Conservation (phyloP, 805 yeast species). For the Tetrapisispora pingtungensis region DNA sequence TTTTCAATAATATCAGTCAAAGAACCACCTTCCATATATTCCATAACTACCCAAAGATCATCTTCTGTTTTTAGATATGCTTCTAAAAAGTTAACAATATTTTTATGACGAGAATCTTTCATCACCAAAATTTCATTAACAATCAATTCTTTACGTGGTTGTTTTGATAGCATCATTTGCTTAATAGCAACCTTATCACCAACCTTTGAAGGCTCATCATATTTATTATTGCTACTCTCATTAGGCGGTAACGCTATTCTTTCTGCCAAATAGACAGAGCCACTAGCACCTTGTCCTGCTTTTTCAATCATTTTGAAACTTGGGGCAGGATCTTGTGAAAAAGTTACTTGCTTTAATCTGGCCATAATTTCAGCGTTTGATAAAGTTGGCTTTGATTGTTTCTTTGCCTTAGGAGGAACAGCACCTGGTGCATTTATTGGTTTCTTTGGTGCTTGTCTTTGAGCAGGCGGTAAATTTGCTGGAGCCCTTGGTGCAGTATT, state of each 20-base stretch:
- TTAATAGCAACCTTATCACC: slow-evolving; percentile 83
- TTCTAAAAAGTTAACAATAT: slow-evolving; percentile 89
- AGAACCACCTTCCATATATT: slow-evolving; percentile 98
- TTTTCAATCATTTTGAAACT: slow-evolving; percentile 66
- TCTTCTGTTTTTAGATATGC: slow-evolving; percentile 70
- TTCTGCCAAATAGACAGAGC: slow-evolving; percentile 84
- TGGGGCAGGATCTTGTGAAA: slow-evolving; percentile 77
- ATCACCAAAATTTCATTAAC: slow-evolving; percentile 93
- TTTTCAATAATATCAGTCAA: slow-evolving; percentile 91
- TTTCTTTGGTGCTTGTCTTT: slow-evolving; percentile 27
- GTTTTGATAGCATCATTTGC: slow-evolving; percentile 85
- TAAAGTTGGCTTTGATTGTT: slow-evolving; percentile 51
- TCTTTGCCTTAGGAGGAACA: slow-evolving; percentile 30
- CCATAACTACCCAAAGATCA: slow-evolving; percentile 99
- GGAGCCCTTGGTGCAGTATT: slow-evolving; percentile 11
- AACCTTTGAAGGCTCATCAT: slow-evolving; percentile 26
- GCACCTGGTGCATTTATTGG: slow-evolving; percentile 16
- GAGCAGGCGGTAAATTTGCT: slow-evolving; percentile 12
- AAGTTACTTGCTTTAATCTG: slow-evolving; percentile 72
- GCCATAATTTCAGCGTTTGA: slow-evolving; percentile 83
- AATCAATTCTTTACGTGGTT: slow-evolving; percentile 89
- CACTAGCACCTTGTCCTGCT: slow-evolving; percentile 98
- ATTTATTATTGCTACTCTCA: slow-evolving; percentile 7
- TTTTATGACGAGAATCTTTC: slow-evolving; percentile 91
- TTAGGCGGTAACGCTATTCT: slow-evolving; percentile 36